Base-by-base conservation (phyloP, 2,329 filamentous ascomycete species). In the Hypoxylon sp. region DNA sequence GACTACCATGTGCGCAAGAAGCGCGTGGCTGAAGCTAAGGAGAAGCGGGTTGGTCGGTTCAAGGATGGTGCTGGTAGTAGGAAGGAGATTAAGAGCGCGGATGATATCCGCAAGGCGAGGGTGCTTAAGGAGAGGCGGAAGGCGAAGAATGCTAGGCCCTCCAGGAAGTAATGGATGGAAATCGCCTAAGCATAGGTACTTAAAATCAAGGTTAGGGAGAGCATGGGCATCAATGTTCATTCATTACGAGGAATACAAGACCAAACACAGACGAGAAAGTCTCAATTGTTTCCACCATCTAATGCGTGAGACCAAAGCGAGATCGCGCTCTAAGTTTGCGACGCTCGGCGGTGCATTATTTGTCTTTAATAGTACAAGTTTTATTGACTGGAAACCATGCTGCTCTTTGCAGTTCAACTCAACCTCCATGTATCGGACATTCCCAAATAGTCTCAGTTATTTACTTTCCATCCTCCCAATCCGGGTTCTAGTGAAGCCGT, bases 1-100 rank as follows among this genome's bases (percentile, higher is more conserved):
- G 95, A 99, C 81, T 99, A 93, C 81, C 86, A 97, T 71, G 89
- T 90, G 78, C 90, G 92, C 82, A 97, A 96, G 90, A 94, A 94
- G 90, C 90, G 93, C 77, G 91, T 96, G 17, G 89, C 90, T 14
- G 94, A 94, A 77, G 94, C 95, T 49, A 92, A 91, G 81, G 93
- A 98, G 84, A 94, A 94, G 83, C 85, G 92, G 19, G 81, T 93
- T 30, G 93, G 92, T 55, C 86, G 88, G 69, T 95, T 91, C 82
- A 88, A 84, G 78, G 91, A 93, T 72, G 90, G 90, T 32, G 86
- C 84, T 73, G 91, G 91, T 60, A 91, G 73, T 53, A 80, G 82
- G 79, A 82, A 84, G 77, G 95, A 98, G 84, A 82, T 98, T 76
- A 93, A 91, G 84, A 91, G 87, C 63, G 89, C 89, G 62, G 90